Base-by-base conservation (phyloP, 2,329 filamentous ascomycete genomes). In the Raffaelea arxii region DNA sequence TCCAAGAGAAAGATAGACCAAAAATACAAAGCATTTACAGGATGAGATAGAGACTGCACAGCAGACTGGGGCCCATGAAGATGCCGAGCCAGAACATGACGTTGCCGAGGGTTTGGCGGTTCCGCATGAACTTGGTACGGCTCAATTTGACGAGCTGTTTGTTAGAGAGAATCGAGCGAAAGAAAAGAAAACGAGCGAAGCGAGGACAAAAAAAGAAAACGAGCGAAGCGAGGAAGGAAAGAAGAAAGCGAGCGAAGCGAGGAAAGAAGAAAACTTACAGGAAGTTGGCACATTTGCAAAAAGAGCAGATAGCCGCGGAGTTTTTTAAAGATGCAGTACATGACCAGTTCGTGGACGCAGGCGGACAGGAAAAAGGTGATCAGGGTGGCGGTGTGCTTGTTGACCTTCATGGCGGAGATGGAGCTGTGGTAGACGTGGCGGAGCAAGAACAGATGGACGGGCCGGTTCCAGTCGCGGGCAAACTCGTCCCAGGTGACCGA, bases 281-380 rank as follows among this genome's bases (percentile, higher is more conserved):
- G 85, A 39, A 90, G 62, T 62, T 91, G 85, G 52, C 72, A 72
- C 75, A 91, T 79, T 60, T 90, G 85, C 56, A 85, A 63, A n/a
- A 78, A 65, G 21, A 89, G 74, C 40, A 89, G 63, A 55, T 89
- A 89, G 0, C 84, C 84, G 35, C 84, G 69, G 10, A 89, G 70
- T 62, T 87, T 88, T 62, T 82, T 83, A 62, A 90, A 90, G 27
- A 90, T 70, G 54, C 84, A 85, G 69, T 82, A 84, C 85, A 89
- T 89, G 56, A 88, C 74, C 40, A 89, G 66, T 61, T 90, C 85
- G 56, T 89, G 84, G 19, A 86, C 72, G 51, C 81, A 73, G 0
- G 84, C 82, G 7, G 77, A 82, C 18, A 89, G 66, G 53, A 87
- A 71, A 58, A 89, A 89, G 1, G 84, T 89, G 39, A 86, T 79